These are phyloP conservation scores for Pseudevernia furfuracea DNA, from an alignment of 495 filamentous ascomycete species.

Conservation along the genomic window DNA sequence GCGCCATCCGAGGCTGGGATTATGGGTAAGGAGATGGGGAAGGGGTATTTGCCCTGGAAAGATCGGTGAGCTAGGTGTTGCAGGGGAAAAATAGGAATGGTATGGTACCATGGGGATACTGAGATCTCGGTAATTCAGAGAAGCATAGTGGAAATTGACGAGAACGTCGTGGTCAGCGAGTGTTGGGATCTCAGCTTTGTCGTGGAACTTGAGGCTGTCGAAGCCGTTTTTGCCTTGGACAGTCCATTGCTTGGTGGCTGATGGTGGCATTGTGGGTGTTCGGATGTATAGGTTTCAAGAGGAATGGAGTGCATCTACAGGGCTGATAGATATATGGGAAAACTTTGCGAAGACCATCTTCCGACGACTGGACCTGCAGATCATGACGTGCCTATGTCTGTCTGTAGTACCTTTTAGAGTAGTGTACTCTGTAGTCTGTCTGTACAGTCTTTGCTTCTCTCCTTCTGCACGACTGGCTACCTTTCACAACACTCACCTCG, in stretches of 20 bases:
- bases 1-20: slow-evolving; percentile 77
- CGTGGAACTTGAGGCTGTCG: slow-evolving; percentile 51
- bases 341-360: too few relatives aligned
- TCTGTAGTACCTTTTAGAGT: too few relatives aligned
- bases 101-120: slow-evolving; percentile 57
- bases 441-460: too few relatives aligned
- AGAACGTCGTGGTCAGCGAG: slow-evolving; percentile 64
- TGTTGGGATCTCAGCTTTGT: slow-evolving; percentile 48
- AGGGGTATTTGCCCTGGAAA: slow-evolving; percentile 57
- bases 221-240: slow-evolving; percentile 50
- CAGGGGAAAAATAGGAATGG: slow-evolving; percentile 1
- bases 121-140: slow-evolving; percentile 78
- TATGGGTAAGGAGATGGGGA: slow-evolving; percentile 49
- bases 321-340: too few relatives aligned
- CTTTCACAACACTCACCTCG: too few relatives aligned
- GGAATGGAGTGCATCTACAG: too few relatives aligned
- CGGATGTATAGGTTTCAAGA: neutral
- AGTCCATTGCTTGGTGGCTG: slow-evolving; percentile 59
- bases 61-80: neutral
- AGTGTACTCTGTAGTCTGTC: too few relatives aligned
- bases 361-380: too few relatives aligned
- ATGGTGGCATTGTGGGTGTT: slow-evolving; percentile 37
- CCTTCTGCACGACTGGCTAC: too few relatives aligned
- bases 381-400: too few relatives aligned
- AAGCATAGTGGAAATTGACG: slow-evolving; percentile 66